Evolutionary conservation across 202 grass and related monocot genomes (phyloP), one percentile per base, ranked within the genome.

Genomic region (Brachypodium distachyon): DNA sequence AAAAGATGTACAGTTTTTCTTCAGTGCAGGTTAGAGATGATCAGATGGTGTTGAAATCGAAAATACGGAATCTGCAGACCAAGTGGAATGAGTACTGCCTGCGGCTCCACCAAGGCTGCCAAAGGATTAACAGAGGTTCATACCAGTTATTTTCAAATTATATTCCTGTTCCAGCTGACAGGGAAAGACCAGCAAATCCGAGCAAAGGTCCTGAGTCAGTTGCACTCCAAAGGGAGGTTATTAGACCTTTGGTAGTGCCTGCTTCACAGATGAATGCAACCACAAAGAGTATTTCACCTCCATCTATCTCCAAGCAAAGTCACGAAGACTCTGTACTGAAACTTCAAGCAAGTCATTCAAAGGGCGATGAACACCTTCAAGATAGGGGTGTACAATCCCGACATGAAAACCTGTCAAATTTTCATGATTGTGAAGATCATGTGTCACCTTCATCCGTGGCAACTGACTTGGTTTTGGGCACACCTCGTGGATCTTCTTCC

Each of bases 41-140:
- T 84, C 83, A 89, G 54, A 63, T 79, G 85, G 76, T 91, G 25
- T 77, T 96, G 81, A 91, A 95, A 54, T 83, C 83, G 16, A 99
- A 99, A 83, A 87, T 93, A 21, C 26, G 71, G 62, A 89, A 99
- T 74, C 72, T 99, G 33, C 78, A 86, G 72, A 93, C 89, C 77
- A 95, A 96, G 65, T 99, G 92, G 96, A 96, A 84, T 0, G 92
- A 96, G 7, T 85, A 87, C 71, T 95, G 96, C 68, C 70, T 89
- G 44, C 69, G 44, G 12, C 54, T 83, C 43, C 91, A 94, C 41
- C 79, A 72, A 65, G 66, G 59, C 42, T 65, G 31, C 65, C 82
- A 88, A 40, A 83, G 62, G 79, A 67, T 77, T 39, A 75, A 73
- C 42, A 77, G 51, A 39, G 84, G 76, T 60, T 59, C 64, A 67